phyloP scores from a whole-genome alignment of 2,329 filamentous ascomycete genomes.

The Decorospora gaudefroyi region DNA sequence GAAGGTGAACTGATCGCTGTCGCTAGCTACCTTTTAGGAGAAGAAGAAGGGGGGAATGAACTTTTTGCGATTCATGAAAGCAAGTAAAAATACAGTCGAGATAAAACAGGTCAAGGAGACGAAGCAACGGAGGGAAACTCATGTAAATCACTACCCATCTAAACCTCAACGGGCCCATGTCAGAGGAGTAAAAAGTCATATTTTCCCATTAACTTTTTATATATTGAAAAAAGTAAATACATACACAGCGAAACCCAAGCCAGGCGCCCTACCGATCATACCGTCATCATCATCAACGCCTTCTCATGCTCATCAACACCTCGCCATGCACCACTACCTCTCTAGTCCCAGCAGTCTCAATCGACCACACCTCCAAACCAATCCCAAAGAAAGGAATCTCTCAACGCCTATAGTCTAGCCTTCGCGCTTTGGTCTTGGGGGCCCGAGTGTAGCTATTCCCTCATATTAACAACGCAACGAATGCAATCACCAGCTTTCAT shows the following conservation, averaged over 20 bases:
- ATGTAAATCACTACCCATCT: too few species aligned
- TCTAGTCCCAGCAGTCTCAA: slow-evolving; percentile 8
- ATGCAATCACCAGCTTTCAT: slow-evolving; percentile 99
- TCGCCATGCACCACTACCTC: slow-evolving; percentile 8
- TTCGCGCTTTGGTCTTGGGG: slow-evolving; percentile 5
- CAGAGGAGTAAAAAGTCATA: too few species aligned
- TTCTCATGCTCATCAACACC: slow-evolving; percentile 16
- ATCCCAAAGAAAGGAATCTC: neutral
- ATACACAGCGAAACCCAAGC: slow-evolving; percentile 1
- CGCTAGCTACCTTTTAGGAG: too few species aligned
- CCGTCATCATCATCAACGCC: slow-evolving; percentile 15
- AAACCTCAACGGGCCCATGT: too few species aligned
- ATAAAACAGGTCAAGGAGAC: too few species aligned
- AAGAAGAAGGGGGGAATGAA: too few species aligned
- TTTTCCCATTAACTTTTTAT: too few species aligned
- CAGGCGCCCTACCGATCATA: neutral
- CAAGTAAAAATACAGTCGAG: too few species aligned
- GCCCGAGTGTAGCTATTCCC: slow-evolving; percentile 32
- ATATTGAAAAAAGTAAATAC: slow-evolving; percentile 5
- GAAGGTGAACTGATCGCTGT: too few species aligned
- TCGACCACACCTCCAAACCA: slow-evolving; percentile 1
- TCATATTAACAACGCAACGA: slow-evolving; percentile 81
- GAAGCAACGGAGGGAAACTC: too few species aligned
- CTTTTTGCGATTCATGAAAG: too few species aligned
- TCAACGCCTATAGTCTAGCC: slow-evolving; percentile 13